These are phyloP conservation scores for Phytophthora parvispora DNA, from an alignment of 352 stramenopile genomes.

Conservation along the genomic window DNA sequence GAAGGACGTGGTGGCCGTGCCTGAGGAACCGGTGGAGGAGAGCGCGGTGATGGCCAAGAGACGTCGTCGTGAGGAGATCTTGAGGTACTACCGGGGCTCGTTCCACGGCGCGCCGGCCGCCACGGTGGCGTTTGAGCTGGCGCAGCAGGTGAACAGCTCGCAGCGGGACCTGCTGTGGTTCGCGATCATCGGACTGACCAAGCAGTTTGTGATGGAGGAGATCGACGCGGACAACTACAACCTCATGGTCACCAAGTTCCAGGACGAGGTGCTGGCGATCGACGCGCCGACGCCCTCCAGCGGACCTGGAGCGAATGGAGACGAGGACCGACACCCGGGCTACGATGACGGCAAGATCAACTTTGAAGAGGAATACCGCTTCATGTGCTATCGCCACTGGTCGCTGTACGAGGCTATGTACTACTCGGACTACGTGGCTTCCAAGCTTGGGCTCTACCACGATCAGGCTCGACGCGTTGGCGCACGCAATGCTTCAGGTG, in stretches of 20 bases:
- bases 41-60: slow-evolving; percentile 57
- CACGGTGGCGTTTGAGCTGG: slow-evolving; percentile 85
- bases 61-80: slow-evolving; percentile 80
- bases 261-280: slow-evolving; percentile 92
- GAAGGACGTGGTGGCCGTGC: slow-evolving; percentile 6
- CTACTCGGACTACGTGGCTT: slow-evolving; percentile 96
- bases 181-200: slow-evolving; percentile 97
- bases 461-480: slow-evolving; percentile 73
- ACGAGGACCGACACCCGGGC: slow-evolving; percentile 58
- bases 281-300: slow-evolving; percentile 49
- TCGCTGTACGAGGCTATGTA: slow-evolving; percentile 97
- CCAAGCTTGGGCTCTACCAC: slow-evolving; percentile 87
- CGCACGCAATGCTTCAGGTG: slow-evolving; percentile 58
- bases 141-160: slow-evolving; percentile 86
- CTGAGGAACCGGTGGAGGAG: slow-evolving; percentile 27
- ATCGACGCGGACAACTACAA: slow-evolving; percentile 96
- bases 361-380: slow-evolving; percentile 95
- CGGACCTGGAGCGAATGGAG: slow-evolving; percentile 34
- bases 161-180: slow-evolving; percentile 96
- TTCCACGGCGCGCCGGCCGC: slow-evolving; percentile 85
- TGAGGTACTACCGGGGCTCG: slow-evolving; percentile 96
- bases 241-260: slow-evolving; percentile 89
- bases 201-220: slow-evolving; percentile 95
- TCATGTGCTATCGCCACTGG: slow-evolving; percentile 98
- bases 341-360: slow-evolving; percentile 88